Evolutionary conservation across 495 filamentous ascomycete genomes (phyloP), one percentile per base, ranked within the genome.

Genomic region (Penicillium subrubescens): DNA sequence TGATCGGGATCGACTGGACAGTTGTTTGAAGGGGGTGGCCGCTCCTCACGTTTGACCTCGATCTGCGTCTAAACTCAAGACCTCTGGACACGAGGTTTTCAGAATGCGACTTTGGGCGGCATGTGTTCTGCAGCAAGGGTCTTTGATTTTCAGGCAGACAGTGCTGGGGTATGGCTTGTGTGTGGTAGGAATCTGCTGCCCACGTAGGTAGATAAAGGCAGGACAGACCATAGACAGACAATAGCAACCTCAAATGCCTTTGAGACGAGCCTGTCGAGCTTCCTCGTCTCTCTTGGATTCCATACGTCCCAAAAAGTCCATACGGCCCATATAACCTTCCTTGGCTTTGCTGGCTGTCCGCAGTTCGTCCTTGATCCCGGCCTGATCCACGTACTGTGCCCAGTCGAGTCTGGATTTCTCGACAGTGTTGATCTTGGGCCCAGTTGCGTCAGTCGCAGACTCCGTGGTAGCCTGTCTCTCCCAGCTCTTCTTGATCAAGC

Each of bases 351-450:
- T 92, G 65, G 92, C 90, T 51, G 88, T 83, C 68, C 90, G 88
- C 61, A 99, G 83, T 75, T 99, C 95, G 71, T 97, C 95, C 69
- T 88, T 88, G 77, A 99, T 90, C 2, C 95, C 96, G 67, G 94
- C 90, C 61, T 92, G 84, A 71, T 98, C 94, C 53, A 98, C 96
- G 70, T 92, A 96, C 48, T 89, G 89, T 5, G 92, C 92, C 95
- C 95, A 99, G 73, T 99, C 95, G 79, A 97, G 83, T 56, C 91
- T 84, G 39, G 90, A 94, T 81, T 99, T 99, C 79, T 98, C 93
- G 25, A 99, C 90, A 1, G 94, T 96, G 73, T 97, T 98, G 71
- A 98, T 84, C 72, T 97, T 97, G 72, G 89, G 88, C 52, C 90
- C 89, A 61, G 84, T 84, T 5, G 82, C 81, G 65, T 72, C 70